Evolutionary conservation across 1,139 yeast genomes (phyloP).

Genomic region (Yamadazyma kanchanaburiensis): DNA sequence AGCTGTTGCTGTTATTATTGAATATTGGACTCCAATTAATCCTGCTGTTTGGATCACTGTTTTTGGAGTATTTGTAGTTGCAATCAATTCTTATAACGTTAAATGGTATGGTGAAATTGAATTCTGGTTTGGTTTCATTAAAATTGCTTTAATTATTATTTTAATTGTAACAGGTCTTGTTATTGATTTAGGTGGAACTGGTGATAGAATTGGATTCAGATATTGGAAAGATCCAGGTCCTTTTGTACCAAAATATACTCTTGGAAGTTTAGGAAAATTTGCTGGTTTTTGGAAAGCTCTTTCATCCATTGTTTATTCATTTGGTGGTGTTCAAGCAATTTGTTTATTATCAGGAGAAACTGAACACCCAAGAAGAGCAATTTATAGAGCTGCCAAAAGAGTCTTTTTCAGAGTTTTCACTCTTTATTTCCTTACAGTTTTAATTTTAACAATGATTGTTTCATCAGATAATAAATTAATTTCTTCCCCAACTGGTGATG

Average conservation of each 20-base stretch:
- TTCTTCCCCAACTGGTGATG: constrained; percentile 23
- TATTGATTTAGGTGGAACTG: constrained; percentile 35
- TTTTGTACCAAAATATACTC: constrained; percentile 47
- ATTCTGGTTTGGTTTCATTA: constrained; percentile 35
- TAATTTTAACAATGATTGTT: constrained; percentile 44
- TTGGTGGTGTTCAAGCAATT: constrained; percentile 52
- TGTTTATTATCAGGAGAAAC: constrained; percentile 89
- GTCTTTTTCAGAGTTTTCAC: constrained; percentile 66
- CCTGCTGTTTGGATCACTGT: constrained; percentile 43
- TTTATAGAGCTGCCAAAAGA: constrained; percentile 72
- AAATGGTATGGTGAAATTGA: constrained; percentile 46
- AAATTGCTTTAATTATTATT: constrained; percentile 54
- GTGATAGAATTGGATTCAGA: constrained; percentile 36
- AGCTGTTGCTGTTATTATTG: constrained; percentile 38
- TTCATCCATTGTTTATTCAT: constrained; percentile 76
- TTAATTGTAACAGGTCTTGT: constrained; percentile 42
- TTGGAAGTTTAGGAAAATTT: constrained; percentile 65
- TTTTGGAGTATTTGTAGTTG: constrained; percentile 30
- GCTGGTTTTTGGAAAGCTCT: constrained; percentile 71
- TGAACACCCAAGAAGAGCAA: constrained; percentile 57
- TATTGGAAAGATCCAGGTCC: constrained; percentile 46
- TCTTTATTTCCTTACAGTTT: constrained; percentile 48
- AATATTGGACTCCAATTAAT: constrained; percentile 33
- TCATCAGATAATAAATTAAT: constrained; percentile 35
- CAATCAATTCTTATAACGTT: constrained; percentile 38